Evolutionary conservation across 345 rosid species (phyloP).

Genomic region (Pistacia integerrima): DNA sequence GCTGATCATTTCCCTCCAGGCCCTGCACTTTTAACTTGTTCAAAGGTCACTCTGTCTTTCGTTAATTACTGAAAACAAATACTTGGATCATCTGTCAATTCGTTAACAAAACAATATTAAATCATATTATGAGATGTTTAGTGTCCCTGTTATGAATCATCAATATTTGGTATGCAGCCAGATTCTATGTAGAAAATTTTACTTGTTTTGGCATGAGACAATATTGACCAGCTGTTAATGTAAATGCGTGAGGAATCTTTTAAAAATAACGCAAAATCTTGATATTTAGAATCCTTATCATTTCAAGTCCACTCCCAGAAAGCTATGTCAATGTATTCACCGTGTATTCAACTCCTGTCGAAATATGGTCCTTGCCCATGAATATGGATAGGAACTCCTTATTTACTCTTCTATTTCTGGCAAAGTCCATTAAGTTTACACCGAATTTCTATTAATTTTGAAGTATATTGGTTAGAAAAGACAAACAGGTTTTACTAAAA

Average conservation of each 20-base stretch:
- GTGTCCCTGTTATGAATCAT: too few species aligned
- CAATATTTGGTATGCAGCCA: not conserved
- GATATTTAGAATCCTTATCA: conserved; percentile 29
- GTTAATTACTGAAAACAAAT: too few species aligned
- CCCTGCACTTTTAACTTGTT: not conserved
- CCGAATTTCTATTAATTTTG: too few species aligned
- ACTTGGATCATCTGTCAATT: too few species aligned
- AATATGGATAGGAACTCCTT: not conserved
- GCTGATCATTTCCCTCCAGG: too few species aligned
- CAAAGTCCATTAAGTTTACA: too few species aligned
- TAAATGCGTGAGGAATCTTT: conserved; percentile 16
- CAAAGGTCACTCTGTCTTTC: too few species aligned
- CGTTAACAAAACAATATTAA: too few species aligned
- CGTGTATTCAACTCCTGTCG: not conserved
- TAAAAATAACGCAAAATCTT: not conserved
- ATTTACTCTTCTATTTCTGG: too few species aligned
- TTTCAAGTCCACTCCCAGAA: conserved; percentile 15
- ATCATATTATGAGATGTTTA: too few species aligned
- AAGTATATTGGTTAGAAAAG: not conserved
- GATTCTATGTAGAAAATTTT: not conserved
- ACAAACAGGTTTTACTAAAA: not conserved
- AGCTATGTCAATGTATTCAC: not conserved
- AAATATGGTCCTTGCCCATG: not conserved
- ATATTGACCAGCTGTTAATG: not conserved
- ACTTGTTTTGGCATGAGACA: not conserved